A percentile compares a stretch with the other conserved stretches of the same genome.
phyloP scores from a whole-genome alignment of 73 alveolate species.

The Paramecium biaurelia region DNA sequence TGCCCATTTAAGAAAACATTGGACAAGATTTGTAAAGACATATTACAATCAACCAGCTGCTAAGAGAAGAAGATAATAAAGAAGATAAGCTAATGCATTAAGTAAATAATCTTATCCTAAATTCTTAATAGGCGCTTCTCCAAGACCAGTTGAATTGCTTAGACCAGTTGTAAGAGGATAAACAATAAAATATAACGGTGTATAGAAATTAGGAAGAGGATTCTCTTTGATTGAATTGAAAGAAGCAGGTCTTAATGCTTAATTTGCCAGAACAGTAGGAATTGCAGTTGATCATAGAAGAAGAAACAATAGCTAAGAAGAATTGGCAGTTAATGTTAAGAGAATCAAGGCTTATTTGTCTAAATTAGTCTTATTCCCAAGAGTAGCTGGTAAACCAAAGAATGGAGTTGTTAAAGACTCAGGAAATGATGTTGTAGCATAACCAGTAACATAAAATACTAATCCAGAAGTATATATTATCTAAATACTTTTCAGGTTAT shows the following conservation, averaged over 20 bases:
- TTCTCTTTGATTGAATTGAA: constrained; percentile 92
- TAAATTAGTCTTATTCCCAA: constrained; percentile 95
- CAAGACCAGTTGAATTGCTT: constrained; percentile 85
- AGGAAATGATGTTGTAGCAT: not conserved
- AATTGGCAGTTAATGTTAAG: constrained; percentile 85
- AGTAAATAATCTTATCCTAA: not conserved
- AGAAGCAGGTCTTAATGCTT: constrained; percentile 89
- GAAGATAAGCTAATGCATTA: constrained; percentile 78
- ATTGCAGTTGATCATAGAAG: constrained; percentile 99
- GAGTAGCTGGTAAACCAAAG: constrained; percentile 89
- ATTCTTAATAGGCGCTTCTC: constrained; percentile 66
- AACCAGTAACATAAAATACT: not conserved
- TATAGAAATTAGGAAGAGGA: constrained; percentile 95
- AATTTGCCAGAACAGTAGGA: constrained; percentile 97
- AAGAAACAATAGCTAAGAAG: constrained; percentile 88
- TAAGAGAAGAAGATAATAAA: constrained; percentile 78
- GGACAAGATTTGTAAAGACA: constrained; percentile 91
- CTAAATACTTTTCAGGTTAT: not conserved
- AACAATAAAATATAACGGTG: constrained; percentile 84
- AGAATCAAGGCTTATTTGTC: constrained; percentile 91
- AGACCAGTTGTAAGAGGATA: constrained; percentile 94
- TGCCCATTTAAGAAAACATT: constrained; percentile 92
- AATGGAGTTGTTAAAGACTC: constrained; percentile 85
- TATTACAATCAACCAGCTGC: constrained; percentile 96
- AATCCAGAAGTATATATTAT: constrained; percentile 36